Evolutionary conservation across 2,329 filamentous ascomycete genomes (phyloP), one percentile per base, ranked within the genome.

Genomic region (Colletotrichum liaoningense): DNA sequence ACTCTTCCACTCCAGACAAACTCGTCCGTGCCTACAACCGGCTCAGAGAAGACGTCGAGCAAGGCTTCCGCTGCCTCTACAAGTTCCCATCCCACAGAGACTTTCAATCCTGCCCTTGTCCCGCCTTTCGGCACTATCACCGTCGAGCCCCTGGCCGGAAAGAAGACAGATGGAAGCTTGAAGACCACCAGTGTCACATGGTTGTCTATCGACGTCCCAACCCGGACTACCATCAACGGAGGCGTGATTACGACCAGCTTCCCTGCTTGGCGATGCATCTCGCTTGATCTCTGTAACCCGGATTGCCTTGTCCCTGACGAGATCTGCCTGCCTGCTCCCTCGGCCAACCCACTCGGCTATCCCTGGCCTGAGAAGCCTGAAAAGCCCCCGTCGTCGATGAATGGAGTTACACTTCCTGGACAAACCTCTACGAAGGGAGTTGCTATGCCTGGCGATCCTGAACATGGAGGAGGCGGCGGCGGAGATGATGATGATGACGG

Each of bases 261-360:
- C 11, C 67, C 71, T 24, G 62, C 62, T 19, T 70, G 71, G 69
- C 63, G 69, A 26, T 72, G 69, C 4, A 72, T 72, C 49, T 72
- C 69, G 1, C 28, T 42, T 4, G 35, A 63, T n/a, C 11, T 72
- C 14, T 72, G 69, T 24, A 63, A 72, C 5, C 64, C 57, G 1
- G 5, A 16, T 5, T 72, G 69, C 33, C 42, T 72, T 30, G 59
- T 72, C 16, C 69, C 69, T 4, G 58, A 63, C 3, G 57, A 69
- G 12, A 14, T 52, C n/a, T 72, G 69, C 16, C 38, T 58, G 5
- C 5, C 22, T 6, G 26, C 52, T 5, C 58, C 70, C 19, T 35
- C 19, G 1, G 3, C 54, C 30, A 69, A 74, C 30, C 38, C 63
- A 3, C 24, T 38, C 16, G 63, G 63, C 1, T 74, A 38, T 11